Base-by-base conservation (phyloP, 2,329 filamentous ascomycete species). In the Diaporthe sp. region DNA sequence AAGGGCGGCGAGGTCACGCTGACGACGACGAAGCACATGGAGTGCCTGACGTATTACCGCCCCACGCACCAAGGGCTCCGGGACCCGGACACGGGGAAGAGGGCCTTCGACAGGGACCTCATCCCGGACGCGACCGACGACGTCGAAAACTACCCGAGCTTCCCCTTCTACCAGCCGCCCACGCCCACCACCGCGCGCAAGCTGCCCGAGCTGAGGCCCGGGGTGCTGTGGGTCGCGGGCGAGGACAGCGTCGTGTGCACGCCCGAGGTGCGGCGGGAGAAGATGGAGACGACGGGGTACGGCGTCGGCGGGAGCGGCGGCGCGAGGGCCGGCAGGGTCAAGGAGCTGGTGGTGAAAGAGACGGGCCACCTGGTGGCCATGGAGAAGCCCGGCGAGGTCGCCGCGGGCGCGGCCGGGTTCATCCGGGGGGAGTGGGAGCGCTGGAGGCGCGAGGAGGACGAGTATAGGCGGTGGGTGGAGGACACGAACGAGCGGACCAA, bases 1-100 rank as follows among this genome's bases (percentile, higher is more conserved):
- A 80, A 80, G 17, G 67, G 77, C 70, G 81, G 81, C 30, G 83
- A 87, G 45, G 92, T 95, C 1, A 96, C 95, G 0, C 87, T 97
- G 3, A 90, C 90, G 2, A 98, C 96, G 0, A 93, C 95, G 0
- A 95, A 96, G 79, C 94, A 97, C 82, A 95, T 98, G 81, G 95
- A 97, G 85, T 93, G 97, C 73, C 92, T 95, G 80, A 95, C 92
- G 1, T 97, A 93, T 81, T 84, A 94, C 77, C 89, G 93, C 0
- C 90, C 92, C 0, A 89, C 89, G 74, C 90, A 83, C 81, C 83
- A 85, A 10, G 86, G 85, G 76, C 82, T 85, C 66, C 28, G 54
- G 19, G 83, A 85, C 75, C 70, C 79, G 0, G 77, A 82, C 6
- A 79, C 76, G 17, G 86, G 84, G 28, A 81, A 82, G 17, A 78